Evolutionary conservation across 2,329 filamentous ascomycete genomes (phyloP).

Genomic region (Beauveria sp.): DNA sequence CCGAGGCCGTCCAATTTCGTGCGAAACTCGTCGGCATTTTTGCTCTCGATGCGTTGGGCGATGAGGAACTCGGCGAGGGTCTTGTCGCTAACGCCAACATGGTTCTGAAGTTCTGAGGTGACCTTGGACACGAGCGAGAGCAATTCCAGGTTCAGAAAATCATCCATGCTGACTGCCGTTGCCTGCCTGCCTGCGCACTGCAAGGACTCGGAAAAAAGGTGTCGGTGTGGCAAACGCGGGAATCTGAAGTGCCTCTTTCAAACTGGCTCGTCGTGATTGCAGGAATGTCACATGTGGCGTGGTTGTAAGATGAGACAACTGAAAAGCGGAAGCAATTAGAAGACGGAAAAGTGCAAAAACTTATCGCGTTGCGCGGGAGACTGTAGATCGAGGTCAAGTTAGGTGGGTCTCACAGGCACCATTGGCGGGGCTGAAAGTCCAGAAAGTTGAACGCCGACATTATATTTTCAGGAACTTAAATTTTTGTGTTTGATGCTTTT

Average conservation of each 20-base stretch:
- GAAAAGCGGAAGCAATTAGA: no score
- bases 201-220: not conserved
- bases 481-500: no score
- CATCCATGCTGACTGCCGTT: conserved; percentile 58
- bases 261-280: no score
- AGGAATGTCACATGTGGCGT: no score
- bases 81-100: conserved; percentile 86
- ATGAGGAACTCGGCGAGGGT: conserved; percentile 96
- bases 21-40: conserved; percentile 65
- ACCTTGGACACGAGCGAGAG: conserved; percentile 93
- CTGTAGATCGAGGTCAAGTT: not conserved
- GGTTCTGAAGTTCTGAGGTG: conserved; percentile 88
- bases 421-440: not conserved
- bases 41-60: conserved; percentile 73
- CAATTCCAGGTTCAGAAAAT: conserved; percentile 83
- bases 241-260: no score
- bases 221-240: not conserved
- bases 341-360: not conserved
- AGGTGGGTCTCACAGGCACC: conserved; percentile 8
- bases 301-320: no score
- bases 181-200: not conserved
- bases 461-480: no score
- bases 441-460: no score
- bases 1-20: conserved; percentile 66
- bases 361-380: not conserved